These are phyloP conservation scores for Lithohypha guttulata DNA, from an alignment of 2,329 filamentous ascomycete species.

Conservation along the genomic window DNA sequence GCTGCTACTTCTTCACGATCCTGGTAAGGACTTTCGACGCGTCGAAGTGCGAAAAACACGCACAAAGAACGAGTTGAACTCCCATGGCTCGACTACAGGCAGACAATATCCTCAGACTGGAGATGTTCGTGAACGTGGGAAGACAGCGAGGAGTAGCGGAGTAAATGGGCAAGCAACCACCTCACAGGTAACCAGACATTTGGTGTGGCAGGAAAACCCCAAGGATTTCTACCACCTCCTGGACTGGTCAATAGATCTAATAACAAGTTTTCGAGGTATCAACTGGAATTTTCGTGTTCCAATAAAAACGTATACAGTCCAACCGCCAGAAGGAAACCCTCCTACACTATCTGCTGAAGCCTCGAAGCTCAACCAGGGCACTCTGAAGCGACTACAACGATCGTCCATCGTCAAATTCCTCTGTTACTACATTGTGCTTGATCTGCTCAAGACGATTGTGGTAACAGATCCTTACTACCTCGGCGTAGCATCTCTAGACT, in stretches of 20 bases:
- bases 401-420: constrained; percentile 29
- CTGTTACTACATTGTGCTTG: constrained; percentile 55
- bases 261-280: constrained; percentile 48
- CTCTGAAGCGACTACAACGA: constrained; percentile 6
- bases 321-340: constrained; percentile 13
- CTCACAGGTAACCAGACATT: constrained; percentile 25
- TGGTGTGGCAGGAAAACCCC: constrained; percentile 46
- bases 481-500: constrained; percentile 40
- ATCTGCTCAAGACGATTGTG: constrained; percentile 57
- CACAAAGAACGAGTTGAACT: neutral
- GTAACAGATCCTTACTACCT: constrained; percentile 71
- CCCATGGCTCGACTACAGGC: neutral
- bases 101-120: constrained; percentile 3
- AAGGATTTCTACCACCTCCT: constrained; percentile 39
- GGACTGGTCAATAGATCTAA: constrained; percentile 48
- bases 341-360: constrained; percentile 15
- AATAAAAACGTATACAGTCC: constrained; percentile 2
- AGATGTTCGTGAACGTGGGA: neutral
- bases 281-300: constrained; percentile 49
- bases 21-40: constrained; percentile 27
- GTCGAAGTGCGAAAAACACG: neutral
- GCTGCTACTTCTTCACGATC: constrained; percentile 46
- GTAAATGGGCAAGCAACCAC: constrained; percentile 9
- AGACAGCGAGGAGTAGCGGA: neutral
- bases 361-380: constrained; percentile 1